Conservation (phyloP, 169 alveolate species). For the Plasmodium adleri region DNA sequence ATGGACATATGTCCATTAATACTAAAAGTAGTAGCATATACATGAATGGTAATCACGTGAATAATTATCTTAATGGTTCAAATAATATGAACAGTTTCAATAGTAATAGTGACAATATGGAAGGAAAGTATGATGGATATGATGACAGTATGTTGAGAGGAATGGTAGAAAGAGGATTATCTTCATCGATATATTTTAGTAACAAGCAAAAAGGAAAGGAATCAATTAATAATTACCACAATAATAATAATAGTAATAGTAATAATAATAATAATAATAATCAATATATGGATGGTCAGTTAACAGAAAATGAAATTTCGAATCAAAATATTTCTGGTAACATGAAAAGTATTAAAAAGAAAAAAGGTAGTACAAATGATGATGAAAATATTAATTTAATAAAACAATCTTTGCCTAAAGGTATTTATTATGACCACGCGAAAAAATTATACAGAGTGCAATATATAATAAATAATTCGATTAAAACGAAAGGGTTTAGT, state of each 20-base stretch:
- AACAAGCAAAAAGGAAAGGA: constrained; percentile 18
- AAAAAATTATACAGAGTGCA: constrained; percentile 70
- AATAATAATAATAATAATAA: not conserved
- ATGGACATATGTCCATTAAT: too few species aligned
- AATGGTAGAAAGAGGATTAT: not conserved
- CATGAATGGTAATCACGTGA: too few species aligned
- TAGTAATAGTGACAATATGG: not conserved
- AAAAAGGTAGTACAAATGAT: not conserved
- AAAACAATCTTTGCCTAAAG: constrained; percentile 59
- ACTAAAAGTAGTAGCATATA: too few species aligned
- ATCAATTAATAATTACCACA: not conserved
- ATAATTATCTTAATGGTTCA: too few species aligned
- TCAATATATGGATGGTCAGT: not conserved
- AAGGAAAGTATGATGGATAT: not conserved
- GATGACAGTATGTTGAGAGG: not conserved
- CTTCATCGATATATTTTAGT: not conserved
- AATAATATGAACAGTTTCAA: not conserved
- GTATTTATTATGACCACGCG: constrained; percentile 74
- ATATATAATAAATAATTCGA: constrained; percentile 53
- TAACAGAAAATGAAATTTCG: constrained; percentile 5
- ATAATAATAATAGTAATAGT: not conserved
- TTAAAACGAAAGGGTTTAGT: constrained; percentile 76
- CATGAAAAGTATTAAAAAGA: constrained; percentile 7
- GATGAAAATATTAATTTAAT: constrained; percentile 39
- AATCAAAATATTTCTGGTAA: not conserved